Evolutionary conservation across 2,329 filamentous ascomycete genomes (phyloP).

Genomic region (Ceratocystis cubensis): DNA sequence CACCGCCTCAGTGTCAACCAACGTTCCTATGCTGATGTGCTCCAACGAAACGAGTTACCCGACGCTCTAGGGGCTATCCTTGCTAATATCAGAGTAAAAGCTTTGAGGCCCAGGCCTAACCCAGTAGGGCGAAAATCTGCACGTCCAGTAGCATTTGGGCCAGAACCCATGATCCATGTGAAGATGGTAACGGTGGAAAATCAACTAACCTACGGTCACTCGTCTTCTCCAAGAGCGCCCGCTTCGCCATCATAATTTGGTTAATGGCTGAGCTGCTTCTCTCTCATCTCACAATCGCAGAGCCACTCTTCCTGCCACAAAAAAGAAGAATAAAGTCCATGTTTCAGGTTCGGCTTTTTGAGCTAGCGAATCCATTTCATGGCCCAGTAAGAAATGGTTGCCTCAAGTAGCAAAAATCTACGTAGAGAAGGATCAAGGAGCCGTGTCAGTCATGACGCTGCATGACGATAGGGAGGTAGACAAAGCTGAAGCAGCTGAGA

Average conservation of each 20-base stretch:
- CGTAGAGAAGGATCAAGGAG: neutral
- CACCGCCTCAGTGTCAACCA: neutral
- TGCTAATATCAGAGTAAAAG: neutral
- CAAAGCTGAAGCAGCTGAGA: neutral
- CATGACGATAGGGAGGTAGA: neutral
- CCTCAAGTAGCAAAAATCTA: neutral
- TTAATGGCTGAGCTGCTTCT: neutral
- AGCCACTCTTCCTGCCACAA: neutral
- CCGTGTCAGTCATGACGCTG: neutral
- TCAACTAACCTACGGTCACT: too few relatives aligned
- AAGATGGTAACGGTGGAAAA: neutral
- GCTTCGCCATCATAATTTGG: neutral
- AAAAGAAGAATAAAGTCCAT: neutral
- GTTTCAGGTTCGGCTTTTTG: neutral
- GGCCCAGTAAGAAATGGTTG: neutral
- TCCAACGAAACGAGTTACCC: neutral
- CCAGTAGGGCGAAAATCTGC: neutral
- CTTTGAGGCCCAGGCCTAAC: neutral
- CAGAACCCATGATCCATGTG: constrained; percentile 2
- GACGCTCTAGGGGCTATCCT: neutral
- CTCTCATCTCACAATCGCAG: neutral
- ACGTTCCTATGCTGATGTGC: neutral
- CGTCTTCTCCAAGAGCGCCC: neutral
- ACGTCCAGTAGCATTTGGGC: neutral
- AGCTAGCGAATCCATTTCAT: neutral